phyloP scores from a whole-genome alignment of 2,329 filamentous ascomycete genomes.

The Aspergillus nomiae region DNA sequence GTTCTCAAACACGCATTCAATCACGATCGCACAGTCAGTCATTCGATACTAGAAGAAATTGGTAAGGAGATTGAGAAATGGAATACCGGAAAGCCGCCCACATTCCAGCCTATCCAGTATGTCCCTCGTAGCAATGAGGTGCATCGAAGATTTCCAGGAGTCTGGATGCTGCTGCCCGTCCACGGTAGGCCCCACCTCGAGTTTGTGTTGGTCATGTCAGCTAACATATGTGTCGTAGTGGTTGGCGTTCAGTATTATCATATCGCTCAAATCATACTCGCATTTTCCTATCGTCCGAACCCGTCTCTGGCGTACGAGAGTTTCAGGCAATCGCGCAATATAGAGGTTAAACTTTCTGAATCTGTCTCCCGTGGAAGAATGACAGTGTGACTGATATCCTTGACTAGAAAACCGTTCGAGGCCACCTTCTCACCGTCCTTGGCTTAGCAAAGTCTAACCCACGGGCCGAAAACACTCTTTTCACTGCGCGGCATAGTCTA shows the following conservation, averaged over 20 bases:
- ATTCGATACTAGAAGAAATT: conserved; percentile 3
- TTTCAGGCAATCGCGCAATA: conserved; percentile 22
- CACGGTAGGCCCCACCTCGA: conserved; percentile 21
- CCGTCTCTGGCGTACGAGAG: conserved; percentile 20
- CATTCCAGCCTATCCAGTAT: conserved; percentile 30
- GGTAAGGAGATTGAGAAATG: conserved; percentile 24
- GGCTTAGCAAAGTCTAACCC: conserved; percentile 29
- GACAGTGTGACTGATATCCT: background rate
- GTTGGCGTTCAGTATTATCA: conserved; percentile 40
- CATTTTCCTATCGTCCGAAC: conserved; percentile 19
- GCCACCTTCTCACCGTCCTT: conserved; percentile 26
- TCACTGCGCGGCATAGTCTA: conserved; percentile 29
- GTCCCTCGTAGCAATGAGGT: conserved; percentile 21
- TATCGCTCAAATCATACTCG: conserved; percentile 33
- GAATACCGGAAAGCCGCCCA: conserved; percentile 23
- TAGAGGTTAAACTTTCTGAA: conserved; percentile 19
- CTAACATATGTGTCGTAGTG: conserved; percentile 20
- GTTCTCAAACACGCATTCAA: conserved; percentile 27
- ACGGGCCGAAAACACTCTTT: conserved; percentile 29
- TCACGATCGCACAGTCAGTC: conserved; percentile 1
- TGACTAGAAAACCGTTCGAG: conserved; percentile 22
- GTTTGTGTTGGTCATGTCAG: background rate
- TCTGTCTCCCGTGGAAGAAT: background rate
- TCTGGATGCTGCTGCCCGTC: conserved; percentile 36
- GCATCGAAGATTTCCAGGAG: conserved; percentile 28